Evolutionary conservation across 2,329 filamentous ascomycete genomes (phyloP), one percentile per base, ranked within the genome.

Genomic region (Didymella segeticola): DNA sequence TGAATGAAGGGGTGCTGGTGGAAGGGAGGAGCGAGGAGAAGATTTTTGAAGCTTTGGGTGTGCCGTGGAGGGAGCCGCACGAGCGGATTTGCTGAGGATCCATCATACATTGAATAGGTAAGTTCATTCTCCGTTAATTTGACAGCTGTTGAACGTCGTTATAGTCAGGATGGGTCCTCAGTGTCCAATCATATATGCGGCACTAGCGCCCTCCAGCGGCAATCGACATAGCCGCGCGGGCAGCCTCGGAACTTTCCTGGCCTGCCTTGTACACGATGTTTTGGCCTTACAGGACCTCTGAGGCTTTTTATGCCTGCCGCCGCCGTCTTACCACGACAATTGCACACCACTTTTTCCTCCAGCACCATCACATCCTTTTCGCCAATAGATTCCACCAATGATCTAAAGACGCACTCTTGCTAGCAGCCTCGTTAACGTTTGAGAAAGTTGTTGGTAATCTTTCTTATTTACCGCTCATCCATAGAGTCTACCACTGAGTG

Each of bases 31-130:
- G 89, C 64, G 92, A 96, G 81, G 87, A 79, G 78, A 85, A 76
- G 69, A 96, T 96, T 30, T 96, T 96, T 72, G 87, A 89, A 75
- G 78, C 88, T 9, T 74, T 97, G 49, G 90, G 89, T 0, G 91
- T 96, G n/a, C 86, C 89, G 34, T 97, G 91, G 89, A 83, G 91
- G 64, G 90, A 71, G 49, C 68, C 71, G 72, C 81, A 49, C 36
- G 65, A 73, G 50, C 52, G 70, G 51, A 63, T 73, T 12, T 73
- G 70, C 30, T 74, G 5, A 23, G n/a, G n/a, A n/a, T n/a, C n/a
- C n/a, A n/a, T n/a, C n/a, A n/a, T n/a, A n/a, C n/a, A n/a, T n/a
- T n/a, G n/a, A n/a, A n/a, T n/a, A n/a, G n/a, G n/a, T n/a, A n/a
- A n/a, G n/a, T n/a, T n/a, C n/a, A n/a, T n/a, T n/a, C n/a, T n/a